phyloP scores from a whole-genome alignment of 2,329 filamentous ascomycete genomes.

The Exserohilum turcica region DNA sequence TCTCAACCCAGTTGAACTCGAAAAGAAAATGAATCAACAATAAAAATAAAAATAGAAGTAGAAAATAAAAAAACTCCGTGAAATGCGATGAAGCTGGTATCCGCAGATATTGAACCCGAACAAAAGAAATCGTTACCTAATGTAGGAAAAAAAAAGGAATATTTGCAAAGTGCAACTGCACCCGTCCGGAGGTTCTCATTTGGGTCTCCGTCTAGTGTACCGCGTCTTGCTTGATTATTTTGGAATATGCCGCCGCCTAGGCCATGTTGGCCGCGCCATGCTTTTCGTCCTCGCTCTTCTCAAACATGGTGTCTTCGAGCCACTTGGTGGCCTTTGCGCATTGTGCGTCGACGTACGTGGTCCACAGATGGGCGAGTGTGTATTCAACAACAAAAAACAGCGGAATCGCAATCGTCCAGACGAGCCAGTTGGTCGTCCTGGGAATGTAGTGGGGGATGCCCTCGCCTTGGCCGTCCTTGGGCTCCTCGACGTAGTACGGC shows the following conservation, averaged over 20 bases:
- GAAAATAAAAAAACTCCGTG: conserved; percentile 3
- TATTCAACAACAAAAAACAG: conserved; percentile 56
- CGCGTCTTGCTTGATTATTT: not conserved
- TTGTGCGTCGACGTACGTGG: conserved; percentile 57
- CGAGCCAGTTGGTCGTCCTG: conserved; percentile 45
- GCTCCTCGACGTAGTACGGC: conserved; percentile 48
- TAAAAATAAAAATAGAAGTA: no score
- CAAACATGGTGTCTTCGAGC: conserved; percentile 57
- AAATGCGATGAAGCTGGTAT: conserved; percentile 11
- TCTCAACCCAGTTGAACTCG: not conserved
- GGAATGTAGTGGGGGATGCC: conserved; percentile 51
- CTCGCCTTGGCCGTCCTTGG: conserved; percentile 48
- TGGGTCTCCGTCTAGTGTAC: conserved; percentile 1
- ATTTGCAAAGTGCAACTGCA: not conserved
- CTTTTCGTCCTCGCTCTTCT: conserved; percentile 50
- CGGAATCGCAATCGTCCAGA: conserved; percentile 53
- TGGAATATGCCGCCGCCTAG: conserved; percentile 9
- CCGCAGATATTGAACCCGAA: conserved; percentile 4
- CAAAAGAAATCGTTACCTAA: conserved; percentile 13
- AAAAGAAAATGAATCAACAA: no score
- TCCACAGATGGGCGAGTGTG: conserved; percentile 57
- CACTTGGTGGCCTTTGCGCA: conserved; percentile 56
- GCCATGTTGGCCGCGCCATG: conserved; percentile 33
- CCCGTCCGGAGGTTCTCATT: conserved; percentile 14
- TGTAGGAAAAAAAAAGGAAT: not conserved